These are phyloP conservation scores for Nothophaeocryptopus gaeumannii DNA, from an alignment of 2,329 filamentous ascomycete genomes.

Conservation along the genomic window DNA sequence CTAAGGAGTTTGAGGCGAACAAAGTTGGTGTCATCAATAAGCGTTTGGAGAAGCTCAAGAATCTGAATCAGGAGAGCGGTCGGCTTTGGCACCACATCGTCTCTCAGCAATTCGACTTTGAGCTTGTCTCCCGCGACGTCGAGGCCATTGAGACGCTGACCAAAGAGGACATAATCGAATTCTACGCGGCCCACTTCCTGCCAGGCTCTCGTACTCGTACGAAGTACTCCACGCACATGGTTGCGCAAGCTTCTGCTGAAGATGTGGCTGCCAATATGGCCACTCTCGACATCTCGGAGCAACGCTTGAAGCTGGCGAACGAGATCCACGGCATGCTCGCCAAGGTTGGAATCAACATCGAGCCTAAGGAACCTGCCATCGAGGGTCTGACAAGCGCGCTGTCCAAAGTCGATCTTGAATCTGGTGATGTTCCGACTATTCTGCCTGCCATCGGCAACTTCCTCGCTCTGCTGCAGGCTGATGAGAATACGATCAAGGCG, in stretches of 20 bases:
- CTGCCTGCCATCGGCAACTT: constrained; percentile 45
- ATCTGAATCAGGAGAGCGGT: constrained; percentile 77
- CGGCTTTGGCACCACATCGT: constrained; percentile 83
- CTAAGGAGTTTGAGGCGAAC: constrained; percentile 82
- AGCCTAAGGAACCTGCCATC: constrained; percentile 36
- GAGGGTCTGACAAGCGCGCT: constrained; percentile 44
- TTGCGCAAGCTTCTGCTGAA: constrained; percentile 61
- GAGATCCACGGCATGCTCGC: constrained; percentile 48
- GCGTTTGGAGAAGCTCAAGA: constrained; percentile 87
- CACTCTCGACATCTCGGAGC: constrained; percentile 35
- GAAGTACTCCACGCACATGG: constrained; percentile 81
- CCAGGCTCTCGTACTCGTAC: constrained; percentile 70
- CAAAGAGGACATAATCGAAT: constrained; percentile 75
- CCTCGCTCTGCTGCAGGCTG: constrained; percentile 44
- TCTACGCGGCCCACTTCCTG: constrained; percentile 72
- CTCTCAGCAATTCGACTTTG: constrained; percentile 85
- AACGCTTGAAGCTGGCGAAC: constrained; percentile 44
- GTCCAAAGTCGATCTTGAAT: constrained; percentile 45
- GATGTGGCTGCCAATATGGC: constrained; percentile 34
- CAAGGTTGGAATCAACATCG: constrained; percentile 46
- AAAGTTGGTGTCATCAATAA: constrained; percentile 87
- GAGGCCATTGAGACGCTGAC: constrained; percentile 69
- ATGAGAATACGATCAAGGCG: constrained; percentile 48
- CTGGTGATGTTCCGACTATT: constrained; percentile 32
- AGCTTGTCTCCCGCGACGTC: constrained; percentile 75